Conservation (phyloP, 768 basidiomycete species). For the Lactarius psammicola region DNA sequence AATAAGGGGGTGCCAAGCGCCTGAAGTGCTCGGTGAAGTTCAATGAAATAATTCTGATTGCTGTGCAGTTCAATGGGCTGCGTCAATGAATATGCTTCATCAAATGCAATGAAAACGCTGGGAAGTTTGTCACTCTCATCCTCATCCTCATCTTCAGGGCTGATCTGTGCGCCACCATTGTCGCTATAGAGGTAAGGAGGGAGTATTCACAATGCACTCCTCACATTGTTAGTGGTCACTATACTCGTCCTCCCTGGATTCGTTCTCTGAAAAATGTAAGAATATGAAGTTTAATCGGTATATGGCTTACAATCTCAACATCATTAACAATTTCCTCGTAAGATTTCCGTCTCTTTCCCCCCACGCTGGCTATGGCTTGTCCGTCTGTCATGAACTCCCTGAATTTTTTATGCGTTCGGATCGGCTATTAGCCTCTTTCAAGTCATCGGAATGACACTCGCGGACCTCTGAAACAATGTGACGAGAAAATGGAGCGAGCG, state of each 20-base stretch:
- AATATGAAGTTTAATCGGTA: neutral
- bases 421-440: neutral
- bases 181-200: neutral
- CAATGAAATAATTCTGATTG: neutral
- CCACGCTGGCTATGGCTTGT: neutral
- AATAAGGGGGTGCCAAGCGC: neutral
- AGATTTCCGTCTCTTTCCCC: neutral
- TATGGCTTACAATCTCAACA: neutral
- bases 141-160: no score
- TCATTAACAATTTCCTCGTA: neutral
- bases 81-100: neutral
- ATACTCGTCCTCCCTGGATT: neutral
- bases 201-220: neutral
- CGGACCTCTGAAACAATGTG: no score
- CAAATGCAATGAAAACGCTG: slow-evolving; percentile 1
- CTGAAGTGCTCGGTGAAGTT: neutral
- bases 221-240: fast-evolving
- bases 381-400: neutral
- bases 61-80: fast-evolving
- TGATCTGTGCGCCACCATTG: no score
- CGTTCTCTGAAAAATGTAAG: neutral
- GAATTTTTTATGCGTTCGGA: neutral
- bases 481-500: no score
- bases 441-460: neutral
- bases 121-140: neutral